These are phyloP conservation scores for Ophiostoma sp. DNA, from an alignment of 2,329 filamentous ascomycete species.

Conservation along the genomic window DNA sequence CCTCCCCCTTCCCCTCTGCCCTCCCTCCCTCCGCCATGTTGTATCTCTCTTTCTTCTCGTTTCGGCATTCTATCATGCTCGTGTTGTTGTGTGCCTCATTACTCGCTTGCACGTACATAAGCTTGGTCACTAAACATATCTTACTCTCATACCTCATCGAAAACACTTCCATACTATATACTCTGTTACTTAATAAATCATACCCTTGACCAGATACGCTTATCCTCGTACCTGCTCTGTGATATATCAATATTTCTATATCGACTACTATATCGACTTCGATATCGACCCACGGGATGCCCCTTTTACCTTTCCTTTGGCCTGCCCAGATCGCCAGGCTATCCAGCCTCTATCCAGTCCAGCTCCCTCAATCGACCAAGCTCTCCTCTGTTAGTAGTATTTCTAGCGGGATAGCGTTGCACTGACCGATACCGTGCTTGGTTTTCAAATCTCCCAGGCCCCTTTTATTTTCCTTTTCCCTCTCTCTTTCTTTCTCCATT, in stretches of 20 bases:
- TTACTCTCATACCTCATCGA: too few relatives aligned
- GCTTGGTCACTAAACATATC: too few relatives aligned
- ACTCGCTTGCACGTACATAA: too few relatives aligned
- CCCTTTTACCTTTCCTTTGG: neutral
- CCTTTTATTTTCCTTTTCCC: neutral
- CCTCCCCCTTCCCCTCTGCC: neutral
- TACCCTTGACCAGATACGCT: too few relatives aligned
- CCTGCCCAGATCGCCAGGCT: neutral
- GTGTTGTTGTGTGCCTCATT: too few relatives aligned
- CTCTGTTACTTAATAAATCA: too few relatives aligned
- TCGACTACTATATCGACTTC: neutral
- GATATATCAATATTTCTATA: neutral
- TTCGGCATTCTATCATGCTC: neutral
- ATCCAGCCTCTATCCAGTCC: neutral
- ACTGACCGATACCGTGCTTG: slow-evolving; percentile 10
- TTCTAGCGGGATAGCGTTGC: slow-evolving; percentile 7
- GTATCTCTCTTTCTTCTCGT: neutral
- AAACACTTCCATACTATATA: too few relatives aligned
- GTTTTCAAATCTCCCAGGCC: slow-evolving; percentile 13
- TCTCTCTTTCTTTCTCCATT: neutral
- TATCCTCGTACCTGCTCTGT: neutral
- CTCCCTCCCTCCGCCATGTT: neutral
- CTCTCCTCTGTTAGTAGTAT: neutral
- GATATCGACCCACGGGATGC: neutral
- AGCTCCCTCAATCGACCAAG: neutral